Conservation (phyloP, 352 stramenopile species). For the Phytophthora pinifolia region DNA sequence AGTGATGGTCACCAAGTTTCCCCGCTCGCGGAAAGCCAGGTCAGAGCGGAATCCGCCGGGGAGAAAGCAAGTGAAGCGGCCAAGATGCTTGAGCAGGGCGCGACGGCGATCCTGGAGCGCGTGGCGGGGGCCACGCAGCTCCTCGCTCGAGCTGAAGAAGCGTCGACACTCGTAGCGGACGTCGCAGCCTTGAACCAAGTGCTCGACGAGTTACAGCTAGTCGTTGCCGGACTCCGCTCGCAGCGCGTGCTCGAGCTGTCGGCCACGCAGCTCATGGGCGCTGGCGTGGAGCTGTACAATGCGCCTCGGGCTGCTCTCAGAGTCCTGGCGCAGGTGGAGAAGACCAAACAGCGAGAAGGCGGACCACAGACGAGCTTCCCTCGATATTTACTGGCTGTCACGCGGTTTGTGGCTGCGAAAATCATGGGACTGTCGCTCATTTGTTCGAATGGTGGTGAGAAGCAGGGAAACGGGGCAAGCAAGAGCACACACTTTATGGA, state of each 20-base stretch:
- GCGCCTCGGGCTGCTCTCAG: constrained; percentile 45
- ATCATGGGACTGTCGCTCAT: constrained; percentile 59
- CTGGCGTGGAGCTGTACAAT: constrained; percentile 73
- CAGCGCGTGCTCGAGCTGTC: constrained; percentile 37
- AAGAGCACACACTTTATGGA: constrained; percentile 43
- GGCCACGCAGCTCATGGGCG: constrained; percentile 48
- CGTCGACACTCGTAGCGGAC: constrained; percentile 1
- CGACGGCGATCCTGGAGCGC: constrained; percentile 13
- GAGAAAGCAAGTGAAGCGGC: constrained; percentile 4
- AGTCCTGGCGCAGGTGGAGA: constrained; percentile 28
- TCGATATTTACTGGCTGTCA: constrained; percentile 34
- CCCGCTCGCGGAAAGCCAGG: background rate
- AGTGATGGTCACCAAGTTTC: constrained; percentile 29
- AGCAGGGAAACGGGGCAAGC: background rate
- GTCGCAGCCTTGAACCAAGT: constrained; percentile 12
- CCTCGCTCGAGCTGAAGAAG: constrained; percentile 11
- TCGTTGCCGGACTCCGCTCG: constrained; percentile 18
- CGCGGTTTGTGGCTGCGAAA: constrained; percentile 59
- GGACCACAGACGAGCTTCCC: constrained; percentile 11
- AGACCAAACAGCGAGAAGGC: constrained; percentile 4
- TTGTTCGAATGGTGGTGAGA: constrained; percentile 29
- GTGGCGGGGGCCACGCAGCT: constrained; percentile 25
- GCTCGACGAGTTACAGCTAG: constrained; percentile 34
- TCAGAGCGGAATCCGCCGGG: constrained; percentile 22
- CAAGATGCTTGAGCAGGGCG: constrained; percentile 20